A percentile compares a stretch with the other conserved stretches of the same genome.
Evolutionary conservation across 768 basidiomycete species (phyloP).

Genomic region (Cyathus striatus): DNA sequence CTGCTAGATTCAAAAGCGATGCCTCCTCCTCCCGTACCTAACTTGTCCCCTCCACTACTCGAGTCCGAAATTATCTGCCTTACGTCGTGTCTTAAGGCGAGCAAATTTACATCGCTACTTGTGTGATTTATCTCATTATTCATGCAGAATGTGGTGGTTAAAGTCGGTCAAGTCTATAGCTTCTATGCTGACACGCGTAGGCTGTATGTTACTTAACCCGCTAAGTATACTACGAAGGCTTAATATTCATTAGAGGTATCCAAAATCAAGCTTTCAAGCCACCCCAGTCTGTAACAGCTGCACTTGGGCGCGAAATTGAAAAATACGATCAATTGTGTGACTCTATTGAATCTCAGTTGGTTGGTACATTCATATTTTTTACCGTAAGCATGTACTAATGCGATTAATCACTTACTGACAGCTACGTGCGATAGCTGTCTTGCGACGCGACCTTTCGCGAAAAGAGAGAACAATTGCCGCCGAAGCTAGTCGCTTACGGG

Average conservation of each 20-base stretch:
- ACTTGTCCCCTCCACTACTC: conserved; percentile 34
- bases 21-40: conserved; percentile 46
- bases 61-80: conserved; percentile 65
- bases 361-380: conserved; percentile 24
- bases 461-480: conserved; percentile 50
- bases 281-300: conserved; percentile 57
- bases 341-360: conserved; percentile 67
- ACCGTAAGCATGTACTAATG: conserved; percentile 4
- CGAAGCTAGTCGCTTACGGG: conserved; percentile 9
- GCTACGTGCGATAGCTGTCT: conserved; percentile 66
- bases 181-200: conserved; percentile 63
- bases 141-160: conserved; percentile 55
- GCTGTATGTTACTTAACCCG: conserved; percentile 42
- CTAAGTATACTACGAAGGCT: neutral
- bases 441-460: conserved; percentile 63
- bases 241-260: conserved; percentile 39
- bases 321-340: conserved; percentile 80
- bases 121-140: conserved; percentile 9
- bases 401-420: conserved; percentile 18
- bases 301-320: conserved; percentile 70
- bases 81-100: conserved; percentile 51
- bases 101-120: neutral
- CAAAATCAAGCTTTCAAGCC: conserved; percentile 54
- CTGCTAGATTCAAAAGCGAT: conserved; percentile 36
- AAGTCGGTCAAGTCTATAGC: conserved; percentile 64